phyloP scores from a whole-genome alignment of 768 basidiomycete species.

The Fibroporia radiculosa region DNA sequence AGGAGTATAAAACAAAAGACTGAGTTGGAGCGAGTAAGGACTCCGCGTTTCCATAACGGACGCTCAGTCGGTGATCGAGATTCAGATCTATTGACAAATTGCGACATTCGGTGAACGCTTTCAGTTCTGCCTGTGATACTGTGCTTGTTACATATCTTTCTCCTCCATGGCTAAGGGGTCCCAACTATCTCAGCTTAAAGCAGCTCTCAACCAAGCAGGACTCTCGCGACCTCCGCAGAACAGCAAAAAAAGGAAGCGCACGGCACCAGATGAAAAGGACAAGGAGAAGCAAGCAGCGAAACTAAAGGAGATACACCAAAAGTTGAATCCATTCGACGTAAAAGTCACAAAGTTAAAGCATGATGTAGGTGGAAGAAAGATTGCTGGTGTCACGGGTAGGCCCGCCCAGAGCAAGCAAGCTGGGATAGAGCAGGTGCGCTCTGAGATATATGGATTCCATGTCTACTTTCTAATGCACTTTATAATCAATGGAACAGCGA shows the following conservation, averaged over 20 bases:
- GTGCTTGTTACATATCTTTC: too few species aligned
- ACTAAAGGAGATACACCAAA: slow-evolving; percentile 76
- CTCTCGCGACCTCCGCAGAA: slow-evolving; percentile 52
- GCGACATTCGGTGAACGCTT: too few species aligned
- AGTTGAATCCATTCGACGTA: slow-evolving; percentile 90
- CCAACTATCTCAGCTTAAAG: slow-evolving; percentile 86
- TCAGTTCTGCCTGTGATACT: too few species aligned
- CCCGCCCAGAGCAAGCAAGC: slow-evolving; percentile 88
- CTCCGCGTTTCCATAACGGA: too few species aligned
- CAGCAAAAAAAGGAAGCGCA: slow-evolving; percentile 65
- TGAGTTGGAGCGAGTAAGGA: too few species aligned
- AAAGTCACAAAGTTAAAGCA: slow-evolving; percentile 90
- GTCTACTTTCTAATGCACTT: background rate
- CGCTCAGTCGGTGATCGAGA: too few species aligned
- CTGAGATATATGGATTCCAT: background rate
- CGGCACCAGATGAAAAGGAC: slow-evolving; percentile 57
- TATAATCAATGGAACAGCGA: slow-evolving; percentile 39
- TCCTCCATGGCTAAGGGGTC: slow-evolving; percentile 84
- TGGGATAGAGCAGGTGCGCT: slow-evolving; percentile 77
- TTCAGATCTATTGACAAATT: too few species aligned
- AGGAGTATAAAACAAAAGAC: too few species aligned
- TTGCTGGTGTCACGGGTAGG: slow-evolving; percentile 75
- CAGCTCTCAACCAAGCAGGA: slow-evolving; percentile 74
- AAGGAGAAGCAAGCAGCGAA: slow-evolving; percentile 76
- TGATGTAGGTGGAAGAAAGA: slow-evolving; percentile 81